Conservation (phyloP, 495 filamentous ascomycete genomes). For the Podospora tetraspora region DNA sequence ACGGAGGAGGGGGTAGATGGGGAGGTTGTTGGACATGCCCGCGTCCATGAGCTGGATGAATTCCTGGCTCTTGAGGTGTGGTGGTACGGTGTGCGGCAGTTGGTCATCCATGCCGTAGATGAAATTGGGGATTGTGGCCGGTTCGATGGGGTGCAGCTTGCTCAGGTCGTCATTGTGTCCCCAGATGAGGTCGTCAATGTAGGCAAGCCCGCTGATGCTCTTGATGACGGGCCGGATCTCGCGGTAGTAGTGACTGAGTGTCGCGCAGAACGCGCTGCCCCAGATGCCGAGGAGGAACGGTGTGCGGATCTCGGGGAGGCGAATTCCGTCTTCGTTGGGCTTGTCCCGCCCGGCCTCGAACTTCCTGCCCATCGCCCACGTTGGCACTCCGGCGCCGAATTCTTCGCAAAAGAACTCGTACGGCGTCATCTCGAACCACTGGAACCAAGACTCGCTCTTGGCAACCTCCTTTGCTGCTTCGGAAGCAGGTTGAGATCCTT, state of each 20-base stretch:
- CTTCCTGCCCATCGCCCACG: conserved; percentile 81
- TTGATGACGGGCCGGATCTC: conserved; percentile 77
- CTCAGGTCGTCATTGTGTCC: conserved; percentile 74
- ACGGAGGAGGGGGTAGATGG: conserved; percentile 87
- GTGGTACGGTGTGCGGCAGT: conserved; percentile 67
- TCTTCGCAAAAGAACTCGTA: conserved; percentile 98
- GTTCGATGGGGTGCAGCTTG: conserved; percentile 89
- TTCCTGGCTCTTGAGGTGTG: conserved; percentile 60
- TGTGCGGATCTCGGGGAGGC: conserved; percentile 74
- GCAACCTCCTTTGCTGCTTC: conserved; percentile 57
- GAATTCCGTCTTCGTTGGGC: conserved; percentile 47
- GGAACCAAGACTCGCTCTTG: conserved; percentile 80
- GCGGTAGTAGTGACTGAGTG: conserved; percentile 89
- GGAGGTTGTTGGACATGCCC: conserved; percentile 96
- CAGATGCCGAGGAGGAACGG: conserved; percentile 85
- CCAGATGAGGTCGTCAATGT: conserved; percentile 80
- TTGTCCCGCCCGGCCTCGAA: conserved; percentile 67
- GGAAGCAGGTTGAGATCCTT: conserved; percentile 37
- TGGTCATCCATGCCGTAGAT: conserved; percentile 69
- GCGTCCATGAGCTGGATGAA: conserved; percentile 92
- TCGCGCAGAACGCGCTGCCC: conserved; percentile 93
- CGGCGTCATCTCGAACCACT: conserved; percentile 96
- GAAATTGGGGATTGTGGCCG: conserved; percentile 83
- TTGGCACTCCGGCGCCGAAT: conserved; percentile 79
- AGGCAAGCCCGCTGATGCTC: conserved; percentile 64